Evolutionary conservation across 2,329 filamentous ascomycete species (phyloP).

Genomic region (Phaeosphaeriaceae sp.): DNA sequence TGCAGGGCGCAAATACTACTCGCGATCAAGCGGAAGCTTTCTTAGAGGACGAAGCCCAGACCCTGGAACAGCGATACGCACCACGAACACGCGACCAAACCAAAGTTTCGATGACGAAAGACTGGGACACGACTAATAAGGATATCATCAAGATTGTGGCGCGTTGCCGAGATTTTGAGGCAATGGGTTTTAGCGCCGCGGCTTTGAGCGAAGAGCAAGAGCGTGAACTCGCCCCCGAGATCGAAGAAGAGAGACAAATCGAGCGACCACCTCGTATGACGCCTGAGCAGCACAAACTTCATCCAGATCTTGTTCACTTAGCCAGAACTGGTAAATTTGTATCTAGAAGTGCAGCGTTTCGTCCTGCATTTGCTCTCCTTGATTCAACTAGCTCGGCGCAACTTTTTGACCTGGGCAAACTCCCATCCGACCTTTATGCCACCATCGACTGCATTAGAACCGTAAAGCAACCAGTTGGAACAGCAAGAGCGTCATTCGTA

Average conservation of each 20-base stretch:
- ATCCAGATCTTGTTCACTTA: slow-evolving; percentile 53
- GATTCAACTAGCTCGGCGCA: slow-evolving; percentile 49
- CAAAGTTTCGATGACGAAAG: neutral
- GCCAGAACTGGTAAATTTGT: slow-evolving; percentile 45
- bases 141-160: slow-evolving; percentile 29
- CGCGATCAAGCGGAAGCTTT: slow-evolving; percentile 51
- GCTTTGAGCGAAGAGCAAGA: slow-evolving; percentile 71
- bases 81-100: slow-evolving; percentile 31
- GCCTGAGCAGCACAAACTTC: slow-evolving; percentile 53
- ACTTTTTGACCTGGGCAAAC: slow-evolving; percentile 42
- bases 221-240: slow-evolving; percentile 69
- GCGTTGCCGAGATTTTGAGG: slow-evolving; percentile 32
- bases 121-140: slow-evolving; percentile 19
- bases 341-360: slow-evolving; percentile 41
- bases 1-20: slow-evolving; percentile 37
- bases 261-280: slow-evolving; percentile 54
- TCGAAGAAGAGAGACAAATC: slow-evolving; percentile 64
- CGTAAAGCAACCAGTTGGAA: slow-evolving; percentile 37
- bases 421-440: slow-evolving; percentile 53
- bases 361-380: slow-evolving; percentile 57
- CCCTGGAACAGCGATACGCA: slow-evolving; percentile 60
- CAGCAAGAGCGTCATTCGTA: neutral
- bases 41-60: slow-evolving; percentile 62
- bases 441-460: slow-evolving; percentile 61
- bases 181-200: slow-evolving; percentile 40